Percentiles rank a stretch among this genome's conserved stretches.
phyloP scores from a whole-genome alignment of 495 filamentous ascomycete genomes.

The Astrothelium macrocarpum region DNA sequence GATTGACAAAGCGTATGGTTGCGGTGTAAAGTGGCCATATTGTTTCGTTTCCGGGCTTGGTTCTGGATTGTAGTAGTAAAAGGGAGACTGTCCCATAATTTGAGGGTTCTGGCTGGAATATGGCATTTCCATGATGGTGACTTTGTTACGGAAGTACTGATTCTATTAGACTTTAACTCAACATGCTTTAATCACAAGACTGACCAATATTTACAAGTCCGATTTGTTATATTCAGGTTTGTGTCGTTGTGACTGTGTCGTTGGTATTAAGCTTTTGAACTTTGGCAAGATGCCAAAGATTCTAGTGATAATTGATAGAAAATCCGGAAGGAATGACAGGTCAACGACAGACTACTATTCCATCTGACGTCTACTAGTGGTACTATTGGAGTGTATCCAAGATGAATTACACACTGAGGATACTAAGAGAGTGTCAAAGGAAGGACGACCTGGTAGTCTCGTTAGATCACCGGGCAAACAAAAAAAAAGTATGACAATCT shows the following conservation, averaged over 20 bases:
- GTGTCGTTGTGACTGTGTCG: conserved; percentile 4
- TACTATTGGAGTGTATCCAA: conserved; percentile 1
- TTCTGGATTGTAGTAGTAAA: conserved; percentile 87
- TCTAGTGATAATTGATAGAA: not conserved
- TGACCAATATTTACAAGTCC: conserved; percentile 3
- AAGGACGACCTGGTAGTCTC: not conserved
- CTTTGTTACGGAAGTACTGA: conserved; percentile 3
- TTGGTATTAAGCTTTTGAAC: not conserved
- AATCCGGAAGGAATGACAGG: conserved; percentile 6
- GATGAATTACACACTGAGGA: conserved; percentile 4
- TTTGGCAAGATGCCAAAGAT: not conserved
- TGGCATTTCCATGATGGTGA: conserved; percentile 45
- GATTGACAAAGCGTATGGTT: conserved; percentile 43
- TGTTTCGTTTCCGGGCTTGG: conserved; percentile 63
- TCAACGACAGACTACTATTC: conserved; percentile 5
- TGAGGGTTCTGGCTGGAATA: conserved; percentile 46
- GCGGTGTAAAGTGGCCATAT: conserved; percentile 73
- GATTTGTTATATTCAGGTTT: not conserved
- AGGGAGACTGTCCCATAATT: conserved; percentile 64
- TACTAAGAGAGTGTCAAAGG: not conserved
- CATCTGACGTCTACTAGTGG: conserved; percentile 5
- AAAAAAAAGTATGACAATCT: conserved; percentile 5
- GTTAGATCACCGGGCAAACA: not conserved
- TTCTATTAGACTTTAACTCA: not conserved
- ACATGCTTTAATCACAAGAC: not conserved